A percentile compares a stretch with the other conserved stretches of the same genome.
Conservation (phyloP, 129 eudicot genomes). For the Heracleum sosnowskyi region DNA sequence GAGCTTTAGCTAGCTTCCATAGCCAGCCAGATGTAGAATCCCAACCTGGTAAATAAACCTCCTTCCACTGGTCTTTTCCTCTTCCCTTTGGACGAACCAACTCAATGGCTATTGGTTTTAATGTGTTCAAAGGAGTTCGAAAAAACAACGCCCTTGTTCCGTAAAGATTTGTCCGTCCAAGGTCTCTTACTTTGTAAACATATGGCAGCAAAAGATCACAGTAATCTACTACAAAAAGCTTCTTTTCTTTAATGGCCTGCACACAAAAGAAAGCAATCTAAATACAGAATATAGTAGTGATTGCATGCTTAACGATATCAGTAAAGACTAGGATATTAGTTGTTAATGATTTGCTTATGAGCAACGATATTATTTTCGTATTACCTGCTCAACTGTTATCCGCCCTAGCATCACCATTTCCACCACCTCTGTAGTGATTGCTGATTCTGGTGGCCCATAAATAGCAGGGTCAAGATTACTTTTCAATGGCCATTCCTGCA, state of each 20-base stretch:
- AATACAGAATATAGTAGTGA: background rate
- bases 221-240: conserved; percentile 56
- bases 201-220: conserved; percentile 60
- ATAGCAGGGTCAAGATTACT: conserved; percentile 45
- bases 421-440: conserved; percentile 45
- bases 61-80: conserved; percentile 61
- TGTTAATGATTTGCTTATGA: no score
- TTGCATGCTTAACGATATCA: background rate
- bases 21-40: conserved; percentile 70
- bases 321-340: no score
- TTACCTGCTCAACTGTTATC: conserved; percentile 47
- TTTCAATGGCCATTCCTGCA: conserved; percentile 79
- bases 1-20: conserved; percentile 82
- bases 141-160: conserved; percentile 59
- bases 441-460: conserved; percentile 66
- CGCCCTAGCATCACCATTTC: conserved; percentile 42
- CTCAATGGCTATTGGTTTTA: conserved; percentile 66
- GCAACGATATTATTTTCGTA: no score
- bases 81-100: conserved; percentile 47
- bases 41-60: conserved; percentile 34
- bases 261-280: background rate
- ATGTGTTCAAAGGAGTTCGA: conserved; percentile 34
- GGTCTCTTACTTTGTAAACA: conserved; percentile 47
- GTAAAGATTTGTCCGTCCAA: conserved; percentile 43
- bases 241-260: conserved; percentile 58